These are phyloP conservation scores for Hordeum marinum DNA, from an alignment of 176 grass and related monocot genomes.

Conservation along the genomic window DNA sequence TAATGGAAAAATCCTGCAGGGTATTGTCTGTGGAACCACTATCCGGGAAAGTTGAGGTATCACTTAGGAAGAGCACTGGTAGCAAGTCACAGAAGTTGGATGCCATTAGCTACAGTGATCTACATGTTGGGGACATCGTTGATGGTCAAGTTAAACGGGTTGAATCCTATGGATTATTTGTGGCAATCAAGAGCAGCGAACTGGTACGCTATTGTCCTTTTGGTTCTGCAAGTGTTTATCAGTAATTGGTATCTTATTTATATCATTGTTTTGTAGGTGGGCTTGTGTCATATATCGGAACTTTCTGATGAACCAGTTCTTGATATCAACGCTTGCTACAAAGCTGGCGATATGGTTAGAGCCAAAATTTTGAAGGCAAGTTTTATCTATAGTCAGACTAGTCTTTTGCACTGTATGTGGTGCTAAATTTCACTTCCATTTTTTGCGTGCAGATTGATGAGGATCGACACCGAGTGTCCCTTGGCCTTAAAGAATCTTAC, in stretches of 20 bases:
- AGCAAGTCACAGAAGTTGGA: slow-evolving; percentile 39
- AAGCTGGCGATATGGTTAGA: slow-evolving; percentile 70
- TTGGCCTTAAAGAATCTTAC: slow-evolving; percentile 91
- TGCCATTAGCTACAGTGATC: slow-evolving; percentile 42
- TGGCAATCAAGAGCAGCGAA: slow-evolving; percentile 60
- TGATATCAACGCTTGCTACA: slow-evolving; percentile 63
- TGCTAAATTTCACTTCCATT: slow-evolving; percentile 17
- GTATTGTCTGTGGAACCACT: slow-evolving; percentile 57
- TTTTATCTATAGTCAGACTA: background rate
- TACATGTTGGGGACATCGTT: slow-evolving; percentile 69
- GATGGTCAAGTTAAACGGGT: slow-evolving; percentile 72
- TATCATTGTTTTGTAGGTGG: slow-evolving; percentile 63
- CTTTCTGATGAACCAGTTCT: slow-evolving; percentile 74
- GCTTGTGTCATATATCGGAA: slow-evolving; percentile 91
- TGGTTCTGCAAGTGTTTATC: background rate
- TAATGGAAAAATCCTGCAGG: slow-evolving; percentile 41
- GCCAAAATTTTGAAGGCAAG: slow-evolving; percentile 86
- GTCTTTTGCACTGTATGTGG: background rate
- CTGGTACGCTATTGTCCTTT: slow-evolving; percentile 44
- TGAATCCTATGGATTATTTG: slow-evolving; percentile 84
- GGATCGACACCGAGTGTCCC: slow-evolving; percentile 60
- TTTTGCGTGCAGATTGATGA: slow-evolving; percentile 63
- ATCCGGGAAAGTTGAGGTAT: slow-evolving; percentile 79
- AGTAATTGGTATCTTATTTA: slow-evolving; percentile 12
- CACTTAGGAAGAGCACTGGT: slow-evolving; percentile 48